These are phyloP conservation scores for Camelina sativa DNA, from an alignment of 345 rosid genomes.

Conservation along the genomic window DNA sequence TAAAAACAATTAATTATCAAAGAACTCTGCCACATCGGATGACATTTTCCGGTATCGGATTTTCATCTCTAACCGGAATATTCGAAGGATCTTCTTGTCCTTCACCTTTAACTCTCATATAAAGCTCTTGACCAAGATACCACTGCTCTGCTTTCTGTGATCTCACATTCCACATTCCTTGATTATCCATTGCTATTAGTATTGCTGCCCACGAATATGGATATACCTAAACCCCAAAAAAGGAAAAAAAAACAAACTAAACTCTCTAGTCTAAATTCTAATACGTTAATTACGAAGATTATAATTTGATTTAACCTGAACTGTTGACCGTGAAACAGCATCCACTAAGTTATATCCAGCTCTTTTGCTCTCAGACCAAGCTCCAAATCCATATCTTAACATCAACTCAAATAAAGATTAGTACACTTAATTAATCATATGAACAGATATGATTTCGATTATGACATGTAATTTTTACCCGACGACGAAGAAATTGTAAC, in stretches of 20 bases:
- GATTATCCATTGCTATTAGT: constrained; percentile 71
- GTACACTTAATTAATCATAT: not conserved
- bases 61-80: constrained; percentile 49
- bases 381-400: constrained; percentile 60
- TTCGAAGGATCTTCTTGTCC: constrained; percentile 59
- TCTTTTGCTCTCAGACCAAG: constrained; percentile 57
- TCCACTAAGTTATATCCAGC: constrained; percentile 54
- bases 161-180: constrained; percentile 95
- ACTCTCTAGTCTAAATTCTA: not conserved
- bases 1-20: not conserved
- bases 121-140: constrained; percentile 80
- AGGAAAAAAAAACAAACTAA: not conserved
- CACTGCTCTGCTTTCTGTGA: constrained; percentile 72
- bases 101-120: constrained; percentile 65
- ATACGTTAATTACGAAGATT: not conserved
- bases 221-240: constrained; percentile 49
- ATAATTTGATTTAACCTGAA: constrained; percentile 43
- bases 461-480: constrained; percentile 42
- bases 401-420: not conserved
- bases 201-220: constrained; percentile 73
- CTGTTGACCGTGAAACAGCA: constrained; percentile 74
- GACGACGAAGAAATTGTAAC: constrained; percentile 58
- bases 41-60: constrained; percentile 62
- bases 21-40: constrained; percentile 59
- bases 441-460: not conserved